phyloP scores from a whole-genome alignment of 306 rosid species.

The Quillaja saponaria region DNA sequence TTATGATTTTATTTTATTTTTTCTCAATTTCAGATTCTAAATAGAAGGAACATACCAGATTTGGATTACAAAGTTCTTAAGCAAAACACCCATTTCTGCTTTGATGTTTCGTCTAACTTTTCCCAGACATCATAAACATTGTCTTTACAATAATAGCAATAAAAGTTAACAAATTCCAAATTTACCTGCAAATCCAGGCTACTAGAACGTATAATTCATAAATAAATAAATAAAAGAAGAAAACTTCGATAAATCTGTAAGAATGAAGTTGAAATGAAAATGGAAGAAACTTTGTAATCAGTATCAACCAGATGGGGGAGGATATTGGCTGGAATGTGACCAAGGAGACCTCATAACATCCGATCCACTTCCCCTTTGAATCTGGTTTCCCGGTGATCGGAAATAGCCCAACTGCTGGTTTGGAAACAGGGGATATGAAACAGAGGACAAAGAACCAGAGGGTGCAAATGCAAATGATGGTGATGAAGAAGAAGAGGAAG shows the following conservation, averaged over 20 bases:
- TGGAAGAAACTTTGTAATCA: constrained; percentile 11
- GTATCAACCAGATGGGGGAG: constrained; percentile 55
- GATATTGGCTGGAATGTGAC: constrained; percentile 60
- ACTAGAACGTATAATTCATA: background rate
- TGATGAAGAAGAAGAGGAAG: constrained; percentile 41
- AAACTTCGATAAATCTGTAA: constrained; percentile 5
- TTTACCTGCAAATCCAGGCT: constrained; percentile 1
- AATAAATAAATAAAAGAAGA: constrained; percentile 5
- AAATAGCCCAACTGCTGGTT: constrained; percentile 39
- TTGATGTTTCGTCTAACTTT: background rate
- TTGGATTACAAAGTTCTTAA: too few species aligned
- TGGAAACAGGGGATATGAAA: constrained; percentile 64
- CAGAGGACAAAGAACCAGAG: constrained; percentile 54
- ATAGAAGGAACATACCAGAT: too few species aligned
- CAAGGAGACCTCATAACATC: constrained; percentile 48
- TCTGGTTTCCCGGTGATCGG: constrained; percentile 42
- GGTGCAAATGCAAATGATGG: constrained; percentile 35
- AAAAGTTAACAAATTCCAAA: background rate
- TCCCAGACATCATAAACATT: background rate
- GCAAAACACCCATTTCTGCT: too few species aligned
- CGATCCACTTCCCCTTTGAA: constrained; percentile 25
- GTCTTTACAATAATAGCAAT: constrained; percentile 9
- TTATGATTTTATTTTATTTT: background rate
- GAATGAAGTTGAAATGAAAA: constrained; percentile 28
- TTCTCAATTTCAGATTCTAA: too few species aligned